Evolutionary conservation across 768 basidiomycete species (phyloP).

Genomic region (Phaeotremella skinneri): DNA sequence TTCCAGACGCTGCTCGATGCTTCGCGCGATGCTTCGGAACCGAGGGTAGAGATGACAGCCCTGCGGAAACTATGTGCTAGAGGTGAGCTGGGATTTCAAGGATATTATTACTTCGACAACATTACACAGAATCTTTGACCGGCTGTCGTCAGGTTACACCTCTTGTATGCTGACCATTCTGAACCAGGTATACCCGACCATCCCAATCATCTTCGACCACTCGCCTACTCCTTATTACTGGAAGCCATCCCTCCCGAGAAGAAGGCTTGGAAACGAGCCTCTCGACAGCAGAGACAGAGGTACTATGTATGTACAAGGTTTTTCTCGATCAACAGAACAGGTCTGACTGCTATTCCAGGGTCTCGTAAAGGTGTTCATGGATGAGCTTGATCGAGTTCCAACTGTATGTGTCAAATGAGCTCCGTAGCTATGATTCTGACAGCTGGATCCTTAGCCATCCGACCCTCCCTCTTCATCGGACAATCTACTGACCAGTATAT

Average conservation of each 20-base stretch:
- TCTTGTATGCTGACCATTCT: neutral
- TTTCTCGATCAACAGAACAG: neutral
- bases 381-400: neutral
- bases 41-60: constrained; percentile 32
- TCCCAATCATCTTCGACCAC: constrained; percentile 45
- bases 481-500: constrained; percentile 9
- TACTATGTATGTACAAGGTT: constrained; percentile 33
- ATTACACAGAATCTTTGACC: neutral
- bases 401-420: neutral
- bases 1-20: constrained; percentile 45
- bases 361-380: neutral
- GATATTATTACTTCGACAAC: too few species aligned
- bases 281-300: constrained; percentile 15
- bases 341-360: neutral
- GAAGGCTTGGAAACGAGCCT: constrained; percentile 28
- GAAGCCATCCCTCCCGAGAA: constrained; percentile 34
- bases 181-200: constrained; percentile 43
- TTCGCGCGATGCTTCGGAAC: constrained; percentile 27
- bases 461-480: constrained; percentile 4
- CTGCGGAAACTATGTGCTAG: constrained; percentile 38
- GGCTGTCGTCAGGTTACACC: neutral
- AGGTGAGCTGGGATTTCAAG: too few species aligned
- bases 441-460: neutral
- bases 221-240: constrained; percentile 42
- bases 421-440: neutral